A percentile compares a stretch with the other conserved stretches of the same genome.
These are phyloP conservation scores for Sporothrix mexicana DNA, from an alignment of 2,329 filamentous ascomycete species.

Conservation along the genomic window DNA sequence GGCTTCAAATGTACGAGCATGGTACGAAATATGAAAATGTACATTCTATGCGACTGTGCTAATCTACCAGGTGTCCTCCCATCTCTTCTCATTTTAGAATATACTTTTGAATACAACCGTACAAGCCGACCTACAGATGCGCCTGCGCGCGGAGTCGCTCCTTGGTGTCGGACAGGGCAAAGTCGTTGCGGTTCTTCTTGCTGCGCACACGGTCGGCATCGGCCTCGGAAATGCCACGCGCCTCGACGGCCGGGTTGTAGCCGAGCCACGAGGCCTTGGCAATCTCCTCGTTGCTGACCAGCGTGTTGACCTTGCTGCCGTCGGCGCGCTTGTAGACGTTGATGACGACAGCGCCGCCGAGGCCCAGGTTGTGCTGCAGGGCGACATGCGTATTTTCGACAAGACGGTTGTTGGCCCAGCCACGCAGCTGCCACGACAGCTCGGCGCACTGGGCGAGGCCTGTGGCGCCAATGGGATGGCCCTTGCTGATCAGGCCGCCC, in stretches of 20 bases:
- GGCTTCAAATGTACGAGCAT: no score
- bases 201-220: constrained; percentile 76
- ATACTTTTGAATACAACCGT: no score
- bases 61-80: no score
- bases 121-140: neutral
- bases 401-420: constrained; percentile 91
- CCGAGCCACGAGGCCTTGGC: constrained; percentile 71
- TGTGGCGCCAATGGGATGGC: constrained; percentile 90
- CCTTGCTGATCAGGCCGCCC: constrained; percentile 93
- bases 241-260: constrained; percentile 90
- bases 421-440: constrained; percentile 91
- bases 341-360: constrained; percentile 88
- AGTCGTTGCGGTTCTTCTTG: constrained; percentile 67
- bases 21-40: no score
- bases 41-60: no score
- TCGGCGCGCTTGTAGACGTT: constrained; percentile 88
- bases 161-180: constrained; percentile 77
- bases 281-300: constrained; percentile 60
- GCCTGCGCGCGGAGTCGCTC: constrained; percentile 35
- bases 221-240: constrained; percentile 81
- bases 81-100: no score
- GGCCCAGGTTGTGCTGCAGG: constrained; percentile 90
- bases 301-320: constrained; percentile 64
- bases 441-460: constrained; percentile 95
- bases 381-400: constrained; percentile 71